Conservation (phyloP, 2,329 filamentous ascomycete genomes). For the Colletotrichum sojae region DNA sequence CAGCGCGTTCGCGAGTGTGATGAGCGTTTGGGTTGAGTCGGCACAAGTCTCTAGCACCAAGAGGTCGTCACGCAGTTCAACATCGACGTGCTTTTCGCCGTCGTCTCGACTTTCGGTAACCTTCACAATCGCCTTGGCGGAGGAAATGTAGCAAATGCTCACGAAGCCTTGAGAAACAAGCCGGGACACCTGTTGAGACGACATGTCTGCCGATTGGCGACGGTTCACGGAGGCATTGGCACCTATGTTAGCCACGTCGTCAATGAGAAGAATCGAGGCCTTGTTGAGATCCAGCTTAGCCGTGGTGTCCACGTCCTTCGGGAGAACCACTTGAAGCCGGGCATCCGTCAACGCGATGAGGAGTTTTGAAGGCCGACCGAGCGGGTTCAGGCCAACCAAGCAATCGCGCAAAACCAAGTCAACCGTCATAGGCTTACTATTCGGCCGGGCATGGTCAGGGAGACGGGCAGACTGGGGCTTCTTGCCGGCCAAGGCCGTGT, state of each 20-base stretch:
- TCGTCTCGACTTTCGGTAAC: constrained; percentile 69
- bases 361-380: constrained; percentile 81
- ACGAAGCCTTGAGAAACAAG: constrained; percentile 82
- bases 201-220: constrained; percentile 52
- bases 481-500: constrained; percentile 59
- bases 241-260: constrained; percentile 69
- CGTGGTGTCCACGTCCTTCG: constrained; percentile 74
- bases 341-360: constrained; percentile 85
- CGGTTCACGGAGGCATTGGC: constrained; percentile 30
- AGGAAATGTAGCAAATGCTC: constrained; percentile 88
- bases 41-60: constrained; percentile 95
- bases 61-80: constrained; percentile 88
- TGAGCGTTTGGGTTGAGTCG: constrained; percentile 94
- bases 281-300: constrained; percentile 80
- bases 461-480: constrained; percentile 14
- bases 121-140: constrained; percentile 78
- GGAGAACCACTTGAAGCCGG: constrained; percentile 76
- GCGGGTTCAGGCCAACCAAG: constrained; percentile 86
- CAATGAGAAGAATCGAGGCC: constrained; percentile 85
- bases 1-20: constrained; percentile 83
- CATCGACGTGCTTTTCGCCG: constrained; percentile 77
- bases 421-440: constrained; percentile 72
- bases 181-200: constrained; percentile 67
- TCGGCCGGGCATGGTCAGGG: constrained; percentile 44
- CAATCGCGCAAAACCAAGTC: constrained; percentile 87